phyloP scores from a whole-genome alignment of 441 rosid species.

The Biscutella laevigata region DNA sequence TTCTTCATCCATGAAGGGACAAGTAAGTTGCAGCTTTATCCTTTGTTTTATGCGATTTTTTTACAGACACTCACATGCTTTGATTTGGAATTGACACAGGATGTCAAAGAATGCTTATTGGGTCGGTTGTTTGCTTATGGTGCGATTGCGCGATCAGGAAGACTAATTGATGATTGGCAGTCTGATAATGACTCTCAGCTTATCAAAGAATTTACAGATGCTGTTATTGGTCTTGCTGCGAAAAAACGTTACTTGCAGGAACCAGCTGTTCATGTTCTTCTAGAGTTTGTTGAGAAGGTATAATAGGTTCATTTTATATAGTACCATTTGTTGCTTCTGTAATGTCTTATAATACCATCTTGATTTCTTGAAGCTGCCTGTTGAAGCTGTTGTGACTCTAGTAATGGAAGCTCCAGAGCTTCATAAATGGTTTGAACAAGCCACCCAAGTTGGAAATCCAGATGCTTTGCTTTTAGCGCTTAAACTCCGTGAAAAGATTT shows the following conservation, averaged over 20 bases:
- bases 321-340: background rate
- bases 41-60: slow-evolving; percentile 4
- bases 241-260: slow-evolving; percentile 88
- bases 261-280: slow-evolving; percentile 63
- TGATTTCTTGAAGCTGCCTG: slow-evolving; percentile 49
- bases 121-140: slow-evolving; percentile 89
- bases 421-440: slow-evolving; percentile 64
- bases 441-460: slow-evolving; percentile 68
- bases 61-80: slow-evolving; percentile 3
- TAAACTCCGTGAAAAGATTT: slow-evolving; percentile 51
- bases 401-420: slow-evolving; percentile 61
- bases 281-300: slow-evolving; percentile 76
- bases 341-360: background rate
- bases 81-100: slow-evolving; percentile 39
- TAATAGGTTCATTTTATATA: slow-evolving; percentile 2
- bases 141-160: slow-evolving; percentile 69
- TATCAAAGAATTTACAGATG: slow-evolving; percentile 52
- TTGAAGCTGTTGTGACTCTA: slow-evolving; percentile 52
- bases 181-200: slow-evolving; percentile 43
- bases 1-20: slow-evolving; percentile 90
- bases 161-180: slow-evolving; percentile 50
- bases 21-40: slow-evolving; percentile 39
- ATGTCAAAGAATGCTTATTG: slow-evolving; percentile 73
- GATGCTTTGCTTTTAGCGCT: slow-evolving; percentile 89
- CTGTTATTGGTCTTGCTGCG: slow-evolving; percentile 56